These are phyloP conservation scores for Rugonectria rugulosa DNA, from an alignment of 2,329 filamentous ascomycete genomes.

Conservation along the genomic window DNA sequence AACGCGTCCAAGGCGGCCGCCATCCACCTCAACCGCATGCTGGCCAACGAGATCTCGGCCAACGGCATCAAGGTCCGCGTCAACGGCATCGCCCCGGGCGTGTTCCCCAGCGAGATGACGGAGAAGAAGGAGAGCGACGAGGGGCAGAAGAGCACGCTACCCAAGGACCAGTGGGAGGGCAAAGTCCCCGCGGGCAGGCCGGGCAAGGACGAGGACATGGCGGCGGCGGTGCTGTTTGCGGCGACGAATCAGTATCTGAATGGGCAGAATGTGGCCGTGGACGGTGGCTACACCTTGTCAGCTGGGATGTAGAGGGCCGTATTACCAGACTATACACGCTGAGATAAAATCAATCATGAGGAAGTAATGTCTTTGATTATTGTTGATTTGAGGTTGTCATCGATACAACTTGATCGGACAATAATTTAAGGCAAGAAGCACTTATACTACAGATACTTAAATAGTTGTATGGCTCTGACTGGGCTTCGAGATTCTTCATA, in stretches of 20 bases:
- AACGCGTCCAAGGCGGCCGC: conserved; percentile 70
- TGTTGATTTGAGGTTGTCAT: too few species aligned
- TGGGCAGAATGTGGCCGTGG: conserved; percentile 53
- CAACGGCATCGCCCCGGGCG: conserved; percentile 76
- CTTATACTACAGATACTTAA: too few species aligned
- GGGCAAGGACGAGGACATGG: conserved; percentile 75
- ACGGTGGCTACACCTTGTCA: conserved; percentile 53
- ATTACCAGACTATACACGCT: background rate
- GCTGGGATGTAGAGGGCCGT: conserved; percentile 42
- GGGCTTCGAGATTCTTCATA: too few species aligned
- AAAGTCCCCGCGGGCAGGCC: conserved; percentile 73
- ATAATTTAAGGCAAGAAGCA: too few species aligned
- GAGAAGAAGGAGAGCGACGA: conserved; percentile 55
- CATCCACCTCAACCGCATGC: conserved; percentile 69
- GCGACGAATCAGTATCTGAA: conserved; percentile 54
- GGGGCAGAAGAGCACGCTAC: conserved; percentile 65
- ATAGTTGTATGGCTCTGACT: too few species aligned
- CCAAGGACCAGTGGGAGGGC: conserved; percentile 62
- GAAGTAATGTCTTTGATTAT: too few species aligned
- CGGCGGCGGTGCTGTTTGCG: conserved; percentile 68
- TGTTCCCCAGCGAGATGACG: conserved; percentile 78
- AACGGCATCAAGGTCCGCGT: conserved; percentile 71
- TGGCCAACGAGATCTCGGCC: conserved; percentile 66
- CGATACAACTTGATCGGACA: too few species aligned
- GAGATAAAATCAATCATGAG: background rate